Conservation (phyloP, 768 basidiomycete species). For the Tephrocybe sp. region DNA sequence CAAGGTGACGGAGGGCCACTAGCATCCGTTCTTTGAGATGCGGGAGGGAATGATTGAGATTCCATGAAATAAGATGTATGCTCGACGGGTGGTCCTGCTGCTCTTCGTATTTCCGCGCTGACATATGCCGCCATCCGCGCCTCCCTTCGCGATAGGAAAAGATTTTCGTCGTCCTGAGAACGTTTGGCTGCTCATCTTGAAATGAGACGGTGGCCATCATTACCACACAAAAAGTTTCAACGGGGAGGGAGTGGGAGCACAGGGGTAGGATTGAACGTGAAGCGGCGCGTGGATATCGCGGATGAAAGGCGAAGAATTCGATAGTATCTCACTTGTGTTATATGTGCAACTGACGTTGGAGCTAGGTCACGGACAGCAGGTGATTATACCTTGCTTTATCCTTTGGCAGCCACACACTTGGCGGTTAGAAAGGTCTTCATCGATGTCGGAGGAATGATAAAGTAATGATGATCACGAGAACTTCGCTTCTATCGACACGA, state of each 20-base stretch:
- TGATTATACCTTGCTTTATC: not conserved
- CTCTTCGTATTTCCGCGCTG: slow-evolving; percentile 30
- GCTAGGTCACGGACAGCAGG: slow-evolving; percentile 7
- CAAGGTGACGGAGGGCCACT: slow-evolving; percentile 54
- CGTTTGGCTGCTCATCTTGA: slow-evolving; percentile 24
- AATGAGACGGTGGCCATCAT: slow-evolving; percentile 11
- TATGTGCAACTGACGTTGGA: not conserved
- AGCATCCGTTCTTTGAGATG: slow-evolving; percentile 43
- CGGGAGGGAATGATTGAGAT: slow-evolving; percentile 51
- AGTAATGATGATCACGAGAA: slow-evolving; percentile 28
- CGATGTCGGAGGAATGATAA: slow-evolving; percentile 11
- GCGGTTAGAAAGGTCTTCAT: slow-evolving; percentile 13
- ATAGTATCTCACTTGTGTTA: not conserved
- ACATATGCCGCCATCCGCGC: slow-evolving; percentile 46
- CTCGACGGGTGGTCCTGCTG: slow-evolving; percentile 26
- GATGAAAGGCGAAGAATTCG: not conserved
- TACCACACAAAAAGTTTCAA: not conserved
- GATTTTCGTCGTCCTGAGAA: slow-evolving; percentile 28
- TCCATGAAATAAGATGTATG: slow-evolving; percentile 70
- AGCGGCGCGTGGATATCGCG: not conserved
- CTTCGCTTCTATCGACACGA: slow-evolving; percentile 28
- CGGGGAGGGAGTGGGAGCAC: not conserved
- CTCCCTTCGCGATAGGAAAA: slow-evolving; percentile 42
- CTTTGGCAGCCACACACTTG: slow-evolving; percentile 1
- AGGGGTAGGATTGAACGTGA: not conserved